Evolutionary conservation across 2,329 filamentous ascomycete genomes (phyloP).

Genomic region (Alternaria sp.): DNA sequence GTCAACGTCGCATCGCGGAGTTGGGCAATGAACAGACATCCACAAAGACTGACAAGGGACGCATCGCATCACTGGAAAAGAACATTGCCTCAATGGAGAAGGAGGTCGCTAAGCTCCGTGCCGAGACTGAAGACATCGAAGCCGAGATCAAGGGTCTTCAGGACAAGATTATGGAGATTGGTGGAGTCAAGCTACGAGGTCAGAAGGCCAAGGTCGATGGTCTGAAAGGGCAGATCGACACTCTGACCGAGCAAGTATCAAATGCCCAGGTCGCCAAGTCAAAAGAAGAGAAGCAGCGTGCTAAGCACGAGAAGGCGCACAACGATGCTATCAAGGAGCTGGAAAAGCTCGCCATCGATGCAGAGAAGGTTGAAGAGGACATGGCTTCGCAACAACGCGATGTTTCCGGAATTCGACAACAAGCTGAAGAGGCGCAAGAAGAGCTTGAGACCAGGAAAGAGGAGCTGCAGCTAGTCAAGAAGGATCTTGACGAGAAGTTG

Average conservation of each 20-base stretch:
- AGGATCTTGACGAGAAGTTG: constrained; percentile 85
- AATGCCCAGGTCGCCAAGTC: constrained; percentile 86
- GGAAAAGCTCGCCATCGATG: constrained; percentile 73
- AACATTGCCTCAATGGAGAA: constrained; percentile 78
- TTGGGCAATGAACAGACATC: constrained; percentile 81
- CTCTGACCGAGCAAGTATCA: constrained; percentile 82
- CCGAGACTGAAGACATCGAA: constrained; percentile 89
- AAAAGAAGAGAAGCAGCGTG: constrained; percentile 92
- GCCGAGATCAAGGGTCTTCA: constrained; percentile 92
- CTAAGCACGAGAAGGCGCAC: constrained; percentile 85
- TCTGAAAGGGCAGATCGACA: constrained; percentile 81
- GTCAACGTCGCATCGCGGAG: constrained; percentile 85
- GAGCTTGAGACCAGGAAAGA: constrained; percentile 80
- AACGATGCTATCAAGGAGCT: constrained; percentile 83
- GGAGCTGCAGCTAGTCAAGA: constrained; percentile 80
- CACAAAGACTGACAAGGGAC: constrained; percentile 80
- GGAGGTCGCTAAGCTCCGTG: constrained; percentile 80
- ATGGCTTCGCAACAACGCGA: constrained; percentile 79
- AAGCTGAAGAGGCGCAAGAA: constrained; percentile 83
- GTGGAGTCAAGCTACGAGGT: constrained; percentile 88
- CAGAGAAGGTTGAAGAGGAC: constrained; percentile 80
- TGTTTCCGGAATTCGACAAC: constrained; percentile 75
- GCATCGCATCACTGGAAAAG: constrained; percentile 76
- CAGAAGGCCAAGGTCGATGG: constrained; percentile 92
- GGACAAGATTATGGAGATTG: constrained; percentile 98